Conservation (phyloP, 768 basidiomycete genomes). For the Mrakia blollopis region DNA sequence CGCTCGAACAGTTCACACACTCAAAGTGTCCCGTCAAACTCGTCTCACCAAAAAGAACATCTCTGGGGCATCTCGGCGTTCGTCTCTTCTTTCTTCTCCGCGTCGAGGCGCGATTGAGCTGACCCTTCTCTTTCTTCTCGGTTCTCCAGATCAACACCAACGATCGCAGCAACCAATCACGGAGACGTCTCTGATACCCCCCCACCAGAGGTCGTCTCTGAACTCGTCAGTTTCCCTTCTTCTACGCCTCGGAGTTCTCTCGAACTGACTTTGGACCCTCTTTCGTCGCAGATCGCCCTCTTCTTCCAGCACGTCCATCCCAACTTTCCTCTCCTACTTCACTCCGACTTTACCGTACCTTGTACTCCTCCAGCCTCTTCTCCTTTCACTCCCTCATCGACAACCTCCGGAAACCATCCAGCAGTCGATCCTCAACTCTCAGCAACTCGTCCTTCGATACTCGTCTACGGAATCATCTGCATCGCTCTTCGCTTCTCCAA, state of each 20-base stretch:
- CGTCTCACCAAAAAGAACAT: background rate
- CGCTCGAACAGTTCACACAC: background rate
- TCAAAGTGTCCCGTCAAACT: background rate
- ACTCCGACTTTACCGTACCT: background rate
- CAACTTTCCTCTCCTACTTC: conserved; percentile 15
- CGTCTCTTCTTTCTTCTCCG: background rate
- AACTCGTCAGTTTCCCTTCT: background rate
- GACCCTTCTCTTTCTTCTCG: background rate
- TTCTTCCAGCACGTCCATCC: conserved; percentile 29
- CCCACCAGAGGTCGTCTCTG: conserved; percentile 19
- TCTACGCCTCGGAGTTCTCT: background rate
- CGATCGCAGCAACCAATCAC: background rate
- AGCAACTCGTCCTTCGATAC: conserved; percentile 2
- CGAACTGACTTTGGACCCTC: background rate
- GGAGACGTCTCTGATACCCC: conserved; percentile 7
- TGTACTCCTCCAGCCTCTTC: conserved; percentile 16
- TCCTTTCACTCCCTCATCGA: conserved; percentile 2
- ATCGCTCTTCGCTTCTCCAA: conserved; percentile 26
- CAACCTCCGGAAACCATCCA: background rate
- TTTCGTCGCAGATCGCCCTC: conserved; percentile 10
- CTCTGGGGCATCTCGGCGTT: conserved; percentile 14
- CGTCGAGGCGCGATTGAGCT: background rate
- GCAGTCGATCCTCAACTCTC: background rate
- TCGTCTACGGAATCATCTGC: conserved; percentile 23
- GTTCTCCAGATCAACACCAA: background rate